Percentiles rank a stretch among this genome's conserved stretches.
phyloP scores from a whole-genome alignment of 768 basidiomycete genomes.

The Candolleomyces aberdarensis region DNA sequence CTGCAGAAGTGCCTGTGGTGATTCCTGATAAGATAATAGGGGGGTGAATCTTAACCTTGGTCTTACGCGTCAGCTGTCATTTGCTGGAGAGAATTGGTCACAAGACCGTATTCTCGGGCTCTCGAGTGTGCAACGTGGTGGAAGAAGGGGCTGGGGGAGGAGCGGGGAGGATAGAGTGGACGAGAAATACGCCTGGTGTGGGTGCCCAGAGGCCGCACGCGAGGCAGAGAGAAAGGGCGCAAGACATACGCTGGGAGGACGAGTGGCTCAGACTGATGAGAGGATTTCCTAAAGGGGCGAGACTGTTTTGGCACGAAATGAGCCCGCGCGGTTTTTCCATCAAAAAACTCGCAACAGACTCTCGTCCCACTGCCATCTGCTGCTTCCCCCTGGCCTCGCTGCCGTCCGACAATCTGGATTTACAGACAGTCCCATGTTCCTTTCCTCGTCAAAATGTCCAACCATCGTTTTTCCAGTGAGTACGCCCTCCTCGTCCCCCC shows the following conservation, averaged over 20 bases:
- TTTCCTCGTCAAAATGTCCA: constrained; percentile 36
- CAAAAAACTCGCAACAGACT: constrained; percentile 14
- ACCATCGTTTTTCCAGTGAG: constrained; percentile 37
- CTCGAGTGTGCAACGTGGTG: too few species aligned
- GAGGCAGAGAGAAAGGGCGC: not conserved
- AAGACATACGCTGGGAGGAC: not conserved
- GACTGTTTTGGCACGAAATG: constrained; percentile 12
- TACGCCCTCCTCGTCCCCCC: constrained; percentile 6
- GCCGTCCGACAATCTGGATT: constrained; percentile 38
- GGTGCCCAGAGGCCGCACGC: too few species aligned
- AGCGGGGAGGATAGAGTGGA: too few species aligned
- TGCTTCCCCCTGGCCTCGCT: constrained; percentile 11
- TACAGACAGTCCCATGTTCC: constrained; percentile 41
- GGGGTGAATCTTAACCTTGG: too few species aligned
- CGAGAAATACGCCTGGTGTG: too few species aligned
- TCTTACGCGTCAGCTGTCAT: too few species aligned
- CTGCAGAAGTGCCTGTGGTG: too few species aligned
- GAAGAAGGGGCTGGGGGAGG: too few species aligned
- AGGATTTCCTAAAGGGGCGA: constrained; percentile 7
- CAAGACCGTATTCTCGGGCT: too few species aligned
- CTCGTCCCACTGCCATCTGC: constrained; percentile 12
- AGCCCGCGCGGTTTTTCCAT: constrained; percentile 16
- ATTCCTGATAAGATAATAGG: too few species aligned
- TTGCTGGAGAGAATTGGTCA: too few species aligned
- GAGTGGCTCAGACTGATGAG: not conserved